Percentiles rank a stretch among this genome's conserved stretches.
Conservation (phyloP, 768 basidiomycete genomes). For the Collybia sordida region DNA sequence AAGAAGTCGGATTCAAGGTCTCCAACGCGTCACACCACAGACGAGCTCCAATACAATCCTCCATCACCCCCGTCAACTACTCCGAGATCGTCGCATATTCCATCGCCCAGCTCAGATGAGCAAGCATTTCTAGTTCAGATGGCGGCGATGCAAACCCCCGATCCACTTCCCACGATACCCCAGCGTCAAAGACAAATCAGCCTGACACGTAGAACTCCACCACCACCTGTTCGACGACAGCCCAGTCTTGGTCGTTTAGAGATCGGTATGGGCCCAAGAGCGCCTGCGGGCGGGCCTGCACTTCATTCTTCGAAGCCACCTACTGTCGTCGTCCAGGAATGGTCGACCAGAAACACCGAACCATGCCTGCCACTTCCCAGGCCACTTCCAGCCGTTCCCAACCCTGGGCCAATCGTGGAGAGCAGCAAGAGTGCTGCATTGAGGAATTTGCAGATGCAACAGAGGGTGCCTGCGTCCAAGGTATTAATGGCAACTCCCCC, state of each 20-base stretch:
- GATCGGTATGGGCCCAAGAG: slow-evolving; percentile 20
- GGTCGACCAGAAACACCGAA: slow-evolving; percentile 7
- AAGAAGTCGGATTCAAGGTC: slow-evolving; percentile 18
- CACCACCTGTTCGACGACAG: slow-evolving; percentile 21
- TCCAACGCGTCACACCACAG: slow-evolving; percentile 11
- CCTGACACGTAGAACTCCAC: slow-evolving; percentile 21
- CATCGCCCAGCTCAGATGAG: slow-evolving; percentile 15
- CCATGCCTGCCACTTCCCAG: slow-evolving; percentile 10
- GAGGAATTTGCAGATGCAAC: background rate
- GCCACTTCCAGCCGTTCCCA: slow-evolving; percentile 22
- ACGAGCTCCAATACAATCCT: slow-evolving; percentile 13
- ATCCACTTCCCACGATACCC: slow-evolving; percentile 9
- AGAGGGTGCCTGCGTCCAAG: slow-evolving; percentile 5
- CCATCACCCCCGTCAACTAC: slow-evolving; percentile 7
- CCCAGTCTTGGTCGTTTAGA: slow-evolving; percentile 26
- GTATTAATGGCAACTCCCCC: slow-evolving; percentile 6
- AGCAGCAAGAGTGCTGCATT: slow-evolving; percentile 12
- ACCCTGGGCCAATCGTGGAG: slow-evolving; percentile 6
- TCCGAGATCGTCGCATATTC: slow-evolving; percentile 6
- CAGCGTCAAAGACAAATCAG: slow-evolving; percentile 16
- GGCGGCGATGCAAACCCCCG: slow-evolving; percentile 18
- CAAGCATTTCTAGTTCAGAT: slow-evolving; percentile 11
- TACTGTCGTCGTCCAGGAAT: slow-evolving; percentile 19
- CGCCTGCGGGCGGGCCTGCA: slow-evolving; percentile 3
- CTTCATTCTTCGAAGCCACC: slow-evolving; percentile 14